Conservation (phyloP, 768 basidiomycete genomes). For the Ephemerocybe angulata region DNA sequence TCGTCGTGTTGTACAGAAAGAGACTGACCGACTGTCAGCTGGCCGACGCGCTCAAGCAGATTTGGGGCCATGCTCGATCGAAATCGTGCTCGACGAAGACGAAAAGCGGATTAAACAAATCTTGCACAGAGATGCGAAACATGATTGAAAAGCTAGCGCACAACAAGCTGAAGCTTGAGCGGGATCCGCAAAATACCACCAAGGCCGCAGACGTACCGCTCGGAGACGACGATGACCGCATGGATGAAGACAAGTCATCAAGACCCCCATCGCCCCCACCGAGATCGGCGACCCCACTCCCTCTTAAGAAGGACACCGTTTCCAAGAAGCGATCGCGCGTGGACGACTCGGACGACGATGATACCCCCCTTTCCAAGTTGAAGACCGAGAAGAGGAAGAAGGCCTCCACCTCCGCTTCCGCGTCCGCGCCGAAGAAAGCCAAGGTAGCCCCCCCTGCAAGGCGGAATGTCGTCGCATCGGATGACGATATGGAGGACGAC, state of each 20-base stretch:
- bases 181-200: background rate
- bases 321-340: background rate
- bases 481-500: background rate
- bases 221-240: background rate
- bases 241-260: background rate
- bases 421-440: background rate
- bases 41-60: constrained; percentile 37
- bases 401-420: too few species aligned
- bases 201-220: background rate
- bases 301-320: background rate
- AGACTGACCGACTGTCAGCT: constrained; percentile 37
- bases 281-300: background rate
- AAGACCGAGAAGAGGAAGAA: background rate
- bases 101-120: background rate
- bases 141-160: background rate
- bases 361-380: background rate
- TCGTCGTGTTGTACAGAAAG: constrained; percentile 35
- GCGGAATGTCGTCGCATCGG: background rate
- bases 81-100: background rate
- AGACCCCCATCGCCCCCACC: background rate
- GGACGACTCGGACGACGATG: background rate
- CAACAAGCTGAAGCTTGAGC: background rate
- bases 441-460: background rate
- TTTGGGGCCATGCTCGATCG: constrained; percentile 14
- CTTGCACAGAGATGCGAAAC: background rate